Evolutionary conservation across 345 rosid species (phyloP).

Genomic region (Litchi chinensis): DNA sequence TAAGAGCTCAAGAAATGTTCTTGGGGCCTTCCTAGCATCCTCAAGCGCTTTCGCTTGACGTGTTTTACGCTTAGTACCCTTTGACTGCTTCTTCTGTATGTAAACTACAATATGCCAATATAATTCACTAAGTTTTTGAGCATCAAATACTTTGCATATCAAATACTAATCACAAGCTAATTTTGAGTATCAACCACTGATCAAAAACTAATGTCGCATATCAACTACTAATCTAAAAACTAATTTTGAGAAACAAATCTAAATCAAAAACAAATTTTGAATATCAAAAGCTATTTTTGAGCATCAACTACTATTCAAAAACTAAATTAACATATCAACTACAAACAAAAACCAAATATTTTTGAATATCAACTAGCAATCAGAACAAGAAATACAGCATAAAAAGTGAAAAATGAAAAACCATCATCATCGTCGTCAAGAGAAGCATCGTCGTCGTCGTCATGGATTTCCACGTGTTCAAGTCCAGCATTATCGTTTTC

Average conservation of each 20-base stretch:
- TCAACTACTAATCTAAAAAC: no score
- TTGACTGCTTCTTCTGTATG: constrained; percentile 69
- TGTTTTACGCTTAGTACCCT: constrained; percentile 83
- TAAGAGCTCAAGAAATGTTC: constrained; percentile 85
- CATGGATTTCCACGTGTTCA: constrained; percentile 64
- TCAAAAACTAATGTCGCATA: no score
- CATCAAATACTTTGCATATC: background rate
- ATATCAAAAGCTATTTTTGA: no score
- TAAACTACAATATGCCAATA: constrained; percentile 45
- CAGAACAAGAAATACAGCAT: background rate
- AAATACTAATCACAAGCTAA: background rate
- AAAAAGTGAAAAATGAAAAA: constrained; percentile 9
- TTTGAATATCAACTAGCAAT: background rate
- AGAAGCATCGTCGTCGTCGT: constrained; percentile 81
- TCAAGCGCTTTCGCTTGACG: constrained; percentile 96
- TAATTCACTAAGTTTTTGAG: background rate
- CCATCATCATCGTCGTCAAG: constrained; percentile 89
- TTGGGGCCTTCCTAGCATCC: constrained; percentile 85
- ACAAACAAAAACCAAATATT: no score
- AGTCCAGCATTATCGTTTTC: constrained; percentile 82
- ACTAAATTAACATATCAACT: no score
- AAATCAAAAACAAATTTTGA: background rate
- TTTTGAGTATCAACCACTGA: background rate
- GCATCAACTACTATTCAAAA: no score
- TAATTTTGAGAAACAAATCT: background rate